Evolutionary conservation across 345 rosid species (phyloP).

Genomic region (Eucalyptus erythrocorys): DNA sequence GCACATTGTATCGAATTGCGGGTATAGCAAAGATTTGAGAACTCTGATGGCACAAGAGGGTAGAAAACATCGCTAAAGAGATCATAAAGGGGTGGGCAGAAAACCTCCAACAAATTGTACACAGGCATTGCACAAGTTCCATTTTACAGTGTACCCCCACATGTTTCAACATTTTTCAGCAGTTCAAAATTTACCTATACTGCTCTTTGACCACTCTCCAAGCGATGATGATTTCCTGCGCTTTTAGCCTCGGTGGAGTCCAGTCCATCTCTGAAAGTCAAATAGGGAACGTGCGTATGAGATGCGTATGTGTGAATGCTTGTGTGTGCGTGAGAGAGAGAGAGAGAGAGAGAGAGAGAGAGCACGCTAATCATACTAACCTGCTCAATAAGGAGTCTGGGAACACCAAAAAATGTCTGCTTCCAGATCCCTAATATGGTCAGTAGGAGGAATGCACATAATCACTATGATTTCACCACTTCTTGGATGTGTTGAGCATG

Average conservation of each 20-base stretch:
- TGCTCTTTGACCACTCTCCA: neutral
- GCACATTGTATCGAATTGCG: neutral
- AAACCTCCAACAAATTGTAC: neutral
- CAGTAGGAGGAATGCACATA: neutral
- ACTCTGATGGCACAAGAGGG: neutral
- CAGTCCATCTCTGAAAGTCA: neutral
- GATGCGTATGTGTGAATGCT: neutral
- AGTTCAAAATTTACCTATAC: neutral
- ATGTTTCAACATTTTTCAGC: neutral
- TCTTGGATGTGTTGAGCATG: slow-evolving; percentile 82
- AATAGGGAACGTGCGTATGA: neutral
- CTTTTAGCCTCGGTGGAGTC: neutral
- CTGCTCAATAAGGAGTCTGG: neutral
- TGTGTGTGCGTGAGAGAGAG: neutral
- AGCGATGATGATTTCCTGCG: neutral
- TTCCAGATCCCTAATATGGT: neutral
- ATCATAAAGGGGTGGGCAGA: neutral
- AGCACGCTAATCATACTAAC: neutral
- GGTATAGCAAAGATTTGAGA: neutral
- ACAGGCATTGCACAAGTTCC: neutral
- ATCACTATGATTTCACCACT: slow-evolving; percentile 8
- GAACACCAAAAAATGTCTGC: neutral
- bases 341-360: neutral
- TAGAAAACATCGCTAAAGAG: neutral
- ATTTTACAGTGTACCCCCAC: neutral